Percentiles rank a stretch among this genome's conserved stretches.
phyloP scores from a whole-genome alignment of 352 stramenopile species.

The Phytophthora niederhauseri region DNA sequence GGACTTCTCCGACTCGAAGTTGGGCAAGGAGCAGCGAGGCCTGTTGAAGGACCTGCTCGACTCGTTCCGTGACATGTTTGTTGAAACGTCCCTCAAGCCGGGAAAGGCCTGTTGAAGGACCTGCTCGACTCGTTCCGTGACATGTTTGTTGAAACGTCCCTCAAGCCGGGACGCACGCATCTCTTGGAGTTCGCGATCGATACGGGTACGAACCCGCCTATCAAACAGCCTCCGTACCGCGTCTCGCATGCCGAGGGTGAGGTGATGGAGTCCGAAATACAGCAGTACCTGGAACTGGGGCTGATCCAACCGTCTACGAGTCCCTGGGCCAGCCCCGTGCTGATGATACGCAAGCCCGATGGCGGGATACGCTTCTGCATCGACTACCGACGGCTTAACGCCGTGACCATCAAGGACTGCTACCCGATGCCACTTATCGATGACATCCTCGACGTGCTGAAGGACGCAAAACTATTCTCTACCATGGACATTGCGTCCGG shows the following conservation, averaged over 20 bases:
- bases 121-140: background rate
- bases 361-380: constrained; percentile 23
- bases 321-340: constrained; percentile 2
- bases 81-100: background rate
- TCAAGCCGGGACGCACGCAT: background rate
- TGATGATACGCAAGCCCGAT: background rate
- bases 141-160: background rate
- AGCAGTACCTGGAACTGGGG: constrained; percentile 11
- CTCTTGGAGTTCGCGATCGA: constrained; percentile 6
- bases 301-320: constrained; percentile 3
- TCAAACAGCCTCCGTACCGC: constrained; percentile 14
- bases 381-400: constrained; percentile 15
- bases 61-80: background rate
- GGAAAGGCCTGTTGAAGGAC: no score
- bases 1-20: background rate
- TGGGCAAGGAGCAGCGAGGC: background rate
- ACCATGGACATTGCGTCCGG: constrained; percentile 6
- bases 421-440: constrained; percentile 15
- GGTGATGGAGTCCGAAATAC: constrained; percentile 12
- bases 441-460: constrained; percentile 15
- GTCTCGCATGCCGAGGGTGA: constrained; percentile 14
- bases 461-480: constrained; percentile 5
- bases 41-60: background rate
- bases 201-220: background rate
- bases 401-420: constrained; percentile 13